Percentiles rank a stretch among this genome's conserved stretches.
These are phyloP conservation scores for Sugiyamaella mastotermitis DNA, from an alignment of 805 yeast genomes.

Conservation along the genomic window DNA sequence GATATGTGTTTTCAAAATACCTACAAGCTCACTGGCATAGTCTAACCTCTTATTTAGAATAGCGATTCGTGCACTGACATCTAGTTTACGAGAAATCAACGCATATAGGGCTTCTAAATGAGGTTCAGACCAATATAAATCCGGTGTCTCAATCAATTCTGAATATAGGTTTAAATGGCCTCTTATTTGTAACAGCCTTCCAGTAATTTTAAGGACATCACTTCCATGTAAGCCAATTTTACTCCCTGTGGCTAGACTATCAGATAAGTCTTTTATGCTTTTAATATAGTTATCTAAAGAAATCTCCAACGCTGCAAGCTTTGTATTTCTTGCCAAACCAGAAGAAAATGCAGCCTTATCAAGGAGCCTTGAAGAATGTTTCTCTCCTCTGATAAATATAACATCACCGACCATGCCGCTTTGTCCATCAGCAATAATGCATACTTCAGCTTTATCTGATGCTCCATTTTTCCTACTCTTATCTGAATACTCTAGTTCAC, in stretches of 20 bases:
- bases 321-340: conserved; percentile 81
- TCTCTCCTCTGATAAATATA: conserved; percentile 53
- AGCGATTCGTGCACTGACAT: conserved; percentile 68
- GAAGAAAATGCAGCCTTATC: conserved; percentile 87
- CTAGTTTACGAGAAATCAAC: conserved; percentile 63
- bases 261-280: conserved; percentile 59
- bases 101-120: conserved; percentile 71
- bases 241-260: conserved; percentile 56
- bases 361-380: conserved; percentile 43
- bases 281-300: conserved; percentile 63
- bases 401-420: conserved; percentile 62
- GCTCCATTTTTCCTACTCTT: background rate
- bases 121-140: conserved; percentile 90
- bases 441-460: conserved; percentile 4
- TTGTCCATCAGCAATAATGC: background rate
- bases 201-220: conserved; percentile 65
- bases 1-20: conserved; percentile 66
- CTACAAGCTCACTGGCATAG: conserved; percentile 83
- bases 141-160: conserved; percentile 88
- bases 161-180: conserved; percentile 82
- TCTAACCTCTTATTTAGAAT: conserved; percentile 82
- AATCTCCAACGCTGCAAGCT: conserved; percentile 72
- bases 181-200: conserved; percentile 65
- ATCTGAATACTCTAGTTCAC: background rate
- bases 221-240: conserved; percentile 38